Evolutionary conservation across 306 rosid genomes (phyloP), one percentile per base, ranked within the genome.

Genomic region (Cotoneaster glaucophyllus): DNA sequence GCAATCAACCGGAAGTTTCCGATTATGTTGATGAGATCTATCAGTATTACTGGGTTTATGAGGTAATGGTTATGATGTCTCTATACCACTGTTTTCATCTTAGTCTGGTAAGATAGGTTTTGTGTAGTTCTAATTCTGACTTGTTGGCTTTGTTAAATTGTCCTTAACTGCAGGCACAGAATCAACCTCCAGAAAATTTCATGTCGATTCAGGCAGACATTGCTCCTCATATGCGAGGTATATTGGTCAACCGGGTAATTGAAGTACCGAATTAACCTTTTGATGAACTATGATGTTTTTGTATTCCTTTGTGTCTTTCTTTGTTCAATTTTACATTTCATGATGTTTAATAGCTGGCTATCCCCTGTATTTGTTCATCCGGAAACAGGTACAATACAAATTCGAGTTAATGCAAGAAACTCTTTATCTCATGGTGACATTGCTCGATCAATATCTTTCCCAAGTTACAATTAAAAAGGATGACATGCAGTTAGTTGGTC

Each of bases 381-480:
- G 75, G 83, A 81, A n/a, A 56, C 79, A 90, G 98, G 99, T 95
- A 61, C 99, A 92, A 86, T 77, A 76, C 79, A 95, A 90, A 81
- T 95, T 84, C 84, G 96, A 92, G 71, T 86, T 95, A 83, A 90
- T 91, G 98, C 96, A 89, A 45, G 98, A 94, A 81, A 94, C 98
- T 57, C 83, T 94, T 22, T 88, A 84, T 84, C 96, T 92, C 78
- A 90, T 88, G 64, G 82, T 86, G 68, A 84, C 90, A 22, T 87
- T 92, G 82, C 72, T 92, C 75, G 97, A 92, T 84, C 91, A 88
- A 80, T 90, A 86, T 88, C 90, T 95, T 68, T 92, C 98, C 64
- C 92, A 70, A 74, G 93, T 85, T 71, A 63, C 82, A 57, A 71
- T 88, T 8, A 74, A 85, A 79, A 95, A 82, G 86, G 85, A 78